Evolutionary conservation across 2,329 filamentous ascomycete genomes (phyloP).

Genomic region (Penicillium sp.): DNA sequence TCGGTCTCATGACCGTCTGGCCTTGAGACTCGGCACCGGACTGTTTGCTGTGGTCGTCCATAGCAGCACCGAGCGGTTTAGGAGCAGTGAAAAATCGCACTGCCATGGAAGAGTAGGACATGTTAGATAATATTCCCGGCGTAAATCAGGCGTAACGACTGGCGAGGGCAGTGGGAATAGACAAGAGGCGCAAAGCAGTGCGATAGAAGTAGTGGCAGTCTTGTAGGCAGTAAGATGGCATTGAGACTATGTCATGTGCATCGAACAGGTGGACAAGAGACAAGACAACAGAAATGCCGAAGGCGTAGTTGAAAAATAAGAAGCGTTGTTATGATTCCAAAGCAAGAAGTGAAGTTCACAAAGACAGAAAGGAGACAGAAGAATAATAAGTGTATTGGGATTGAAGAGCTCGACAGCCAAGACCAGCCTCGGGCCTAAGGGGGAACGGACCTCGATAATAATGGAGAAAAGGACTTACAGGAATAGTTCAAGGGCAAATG

Average conservation of each 20-base stretch:
- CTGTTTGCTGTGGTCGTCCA: constrained; percentile 46
- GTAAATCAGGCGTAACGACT: constrained; percentile 63
- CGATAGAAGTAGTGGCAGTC: constrained; percentile 94
- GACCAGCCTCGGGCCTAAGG: constrained; percentile 21
- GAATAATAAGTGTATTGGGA: constrained; percentile 5
- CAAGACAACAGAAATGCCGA: background rate
- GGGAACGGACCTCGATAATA: constrained; percentile 1
- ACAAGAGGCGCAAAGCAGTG: constrained; percentile 82
- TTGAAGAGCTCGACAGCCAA: background rate
- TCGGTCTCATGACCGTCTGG: constrained; percentile 28
- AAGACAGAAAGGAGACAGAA: constrained; percentile 1
- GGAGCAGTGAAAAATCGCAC: constrained; percentile 71
- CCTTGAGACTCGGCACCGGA: constrained; percentile 9
- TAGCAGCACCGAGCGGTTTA: constrained; percentile 70
- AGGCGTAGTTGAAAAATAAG: background rate
- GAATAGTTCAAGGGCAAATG: background rate
- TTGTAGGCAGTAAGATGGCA: constrained; percentile 80
- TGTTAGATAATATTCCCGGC: constrained; percentile 48
- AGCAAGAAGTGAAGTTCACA: background rate
- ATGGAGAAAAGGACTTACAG: constrained; percentile 21
- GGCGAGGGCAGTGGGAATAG: constrained; percentile 76
- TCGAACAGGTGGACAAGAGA: constrained; percentile 10
- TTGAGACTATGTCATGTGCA: constrained; percentile 53
- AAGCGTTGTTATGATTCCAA: background rate
- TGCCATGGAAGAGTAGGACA: constrained; percentile 63